Evolutionary conservation across 2,329 filamentous ascomycete genomes (phyloP).

Genomic region (Hymenoscyphus linearis): DNA sequence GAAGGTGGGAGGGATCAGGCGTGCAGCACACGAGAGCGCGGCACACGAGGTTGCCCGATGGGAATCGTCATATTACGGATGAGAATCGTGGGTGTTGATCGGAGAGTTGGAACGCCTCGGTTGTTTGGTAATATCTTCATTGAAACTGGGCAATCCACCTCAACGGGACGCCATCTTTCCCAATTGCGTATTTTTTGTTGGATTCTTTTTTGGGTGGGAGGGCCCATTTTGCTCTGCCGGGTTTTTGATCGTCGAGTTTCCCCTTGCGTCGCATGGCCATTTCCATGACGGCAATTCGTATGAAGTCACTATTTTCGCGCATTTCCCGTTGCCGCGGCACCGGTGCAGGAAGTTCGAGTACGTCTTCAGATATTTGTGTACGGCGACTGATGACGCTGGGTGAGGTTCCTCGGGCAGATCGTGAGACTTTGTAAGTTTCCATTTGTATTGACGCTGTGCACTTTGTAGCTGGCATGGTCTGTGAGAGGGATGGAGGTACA

Average conservation of each 20-base stretch:
- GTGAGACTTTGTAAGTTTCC: constrained; percentile 55
- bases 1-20: not conserved
- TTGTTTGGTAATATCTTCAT: not conserved
- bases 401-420: constrained; percentile 36
- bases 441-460: constrained; percentile 67
- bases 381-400: constrained; percentile 27
- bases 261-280: constrained; percentile 65
- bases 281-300: constrained; percentile 65
- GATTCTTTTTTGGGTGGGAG: constrained; percentile 58
- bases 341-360: constrained; percentile 36
- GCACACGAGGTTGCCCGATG: not conserved
- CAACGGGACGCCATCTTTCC: constrained; percentile 52
- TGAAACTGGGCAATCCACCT: constrained; percentile 46
- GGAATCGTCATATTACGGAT: not conserved
- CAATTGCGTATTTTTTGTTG: constrained; percentile 50
- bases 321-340: constrained; percentile 58
- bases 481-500: constrained; percentile 32
- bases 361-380: constrained; percentile 27
- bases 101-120: too few species aligned
- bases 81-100: not conserved
- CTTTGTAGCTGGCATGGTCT: constrained; percentile 35
- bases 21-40: not conserved
- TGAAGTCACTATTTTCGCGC: constrained; percentile 66
- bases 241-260: constrained; percentile 60
- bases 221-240: constrained; percentile 63